These are phyloP conservation scores for Calophaca sinica DNA, from an alignment of 306 rosid species.

Conservation along the genomic window DNA sequence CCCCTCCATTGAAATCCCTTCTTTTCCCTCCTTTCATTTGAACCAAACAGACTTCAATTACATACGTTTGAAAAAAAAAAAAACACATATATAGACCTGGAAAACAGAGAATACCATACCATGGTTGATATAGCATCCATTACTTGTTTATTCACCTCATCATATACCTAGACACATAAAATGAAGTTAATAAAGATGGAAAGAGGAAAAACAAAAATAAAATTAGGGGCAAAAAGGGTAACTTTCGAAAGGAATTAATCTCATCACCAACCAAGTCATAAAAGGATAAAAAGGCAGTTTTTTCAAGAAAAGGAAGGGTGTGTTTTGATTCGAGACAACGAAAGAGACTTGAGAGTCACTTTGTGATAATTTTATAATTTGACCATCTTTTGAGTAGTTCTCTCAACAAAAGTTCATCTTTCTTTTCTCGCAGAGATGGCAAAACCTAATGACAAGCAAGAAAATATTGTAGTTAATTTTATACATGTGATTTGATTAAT, in stretches of 20 bases:
- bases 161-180: constrained; percentile 60
- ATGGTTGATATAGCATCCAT: constrained; percentile 68
- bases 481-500: too few species aligned
- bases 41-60: too few species aligned
- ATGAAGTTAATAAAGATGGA: background rate
- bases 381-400: constrained; percentile 84
- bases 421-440: constrained; percentile 74
- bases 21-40: too few species aligned
- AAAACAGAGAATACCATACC: constrained; percentile 37
- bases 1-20: too few species aligned
- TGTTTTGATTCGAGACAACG: constrained; percentile 64
- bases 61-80: too few species aligned
- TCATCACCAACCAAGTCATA: constrained; percentile 65
- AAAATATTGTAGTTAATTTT: background rate
- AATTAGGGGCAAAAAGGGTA: background rate
- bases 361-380: constrained; percentile 73
- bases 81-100: too few species aligned
- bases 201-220: background rate
- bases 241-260: background rate
- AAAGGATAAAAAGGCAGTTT: constrained; percentile 68
- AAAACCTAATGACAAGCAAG: constrained; percentile 60
- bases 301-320: constrained; percentile 66
- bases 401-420: constrained; percentile 68
- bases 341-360: constrained; percentile 76
- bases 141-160: constrained; percentile 68